A percentile compares a stretch with the other conserved stretches of the same genome.
These are phyloP conservation scores for Colletotrichum neosansevieriae DNA, from an alignment of 2,329 filamentous ascomycete genomes.

Conservation along the genomic window DNA sequence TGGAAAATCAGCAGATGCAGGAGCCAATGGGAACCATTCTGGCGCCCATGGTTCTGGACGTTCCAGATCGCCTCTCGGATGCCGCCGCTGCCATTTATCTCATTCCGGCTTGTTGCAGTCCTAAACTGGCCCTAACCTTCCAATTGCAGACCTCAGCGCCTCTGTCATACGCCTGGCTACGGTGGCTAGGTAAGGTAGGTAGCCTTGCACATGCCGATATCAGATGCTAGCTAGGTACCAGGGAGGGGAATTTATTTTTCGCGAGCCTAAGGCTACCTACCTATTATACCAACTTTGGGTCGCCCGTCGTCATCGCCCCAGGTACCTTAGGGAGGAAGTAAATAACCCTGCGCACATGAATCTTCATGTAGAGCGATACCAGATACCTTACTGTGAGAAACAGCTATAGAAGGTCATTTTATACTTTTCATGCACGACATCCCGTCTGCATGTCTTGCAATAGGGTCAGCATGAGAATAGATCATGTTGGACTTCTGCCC, in stretches of 20 bases:
- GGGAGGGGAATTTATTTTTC: too few species aligned
- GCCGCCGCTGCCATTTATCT: conserved; percentile 34
- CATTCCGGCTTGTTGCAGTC: conserved; percentile 36
- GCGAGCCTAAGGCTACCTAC: neutral
- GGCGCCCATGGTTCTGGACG: conserved; percentile 28
- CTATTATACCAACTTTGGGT: too few species aligned
- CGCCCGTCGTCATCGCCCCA: neutral
- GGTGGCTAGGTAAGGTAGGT: too few species aligned
- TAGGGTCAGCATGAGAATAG: neutral
- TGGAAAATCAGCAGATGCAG: conserved; percentile 42
- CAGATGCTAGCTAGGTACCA: too few species aligned
- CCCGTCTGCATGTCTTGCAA: conserved; percentile 20
- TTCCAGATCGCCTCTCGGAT: conserved; percentile 39
- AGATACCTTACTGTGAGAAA: neutral
- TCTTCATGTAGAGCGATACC: neutral
- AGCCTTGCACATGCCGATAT: conserved; percentile 24
- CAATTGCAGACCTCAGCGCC: conserved; percentile 29
- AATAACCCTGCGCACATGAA: neutral
- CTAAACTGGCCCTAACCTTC: conserved; percentile 23
- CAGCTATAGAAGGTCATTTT: conserved; percentile 5
- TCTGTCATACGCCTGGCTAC: conserved; percentile 33
- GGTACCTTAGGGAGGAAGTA: neutral
- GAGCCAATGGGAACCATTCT: conserved; percentile 34
- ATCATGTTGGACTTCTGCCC: neutral
- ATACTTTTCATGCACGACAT: conserved; percentile 9